Conservation (phyloP, 495 filamentous ascomycete species). For the Neurospora discreta region DNA sequence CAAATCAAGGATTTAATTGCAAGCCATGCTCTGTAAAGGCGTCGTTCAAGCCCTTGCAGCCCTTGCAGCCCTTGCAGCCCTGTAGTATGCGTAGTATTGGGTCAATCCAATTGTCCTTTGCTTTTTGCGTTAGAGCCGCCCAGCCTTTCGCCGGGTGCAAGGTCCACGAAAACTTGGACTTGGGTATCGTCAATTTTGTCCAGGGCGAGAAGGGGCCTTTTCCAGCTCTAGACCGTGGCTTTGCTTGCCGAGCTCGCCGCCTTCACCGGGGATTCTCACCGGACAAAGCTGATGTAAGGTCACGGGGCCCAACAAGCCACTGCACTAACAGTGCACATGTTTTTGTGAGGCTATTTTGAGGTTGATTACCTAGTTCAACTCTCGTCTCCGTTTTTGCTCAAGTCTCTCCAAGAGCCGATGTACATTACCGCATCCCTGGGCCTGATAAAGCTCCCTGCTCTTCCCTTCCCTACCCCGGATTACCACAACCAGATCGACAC, state of each 20-base stretch:
- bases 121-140: too few species aligned
- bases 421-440: background rate
- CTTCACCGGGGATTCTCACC: background rate
- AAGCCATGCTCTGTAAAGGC: too few species aligned
- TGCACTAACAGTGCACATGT: background rate
- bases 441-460: background rate
- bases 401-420: background rate
- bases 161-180: too few species aligned
- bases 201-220: background rate
- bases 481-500: background rate
- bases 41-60: too few species aligned
- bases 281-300: background rate
- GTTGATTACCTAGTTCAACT: background rate
- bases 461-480: background rate
- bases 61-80: too few species aligned
- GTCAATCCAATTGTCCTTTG: too few species aligned
- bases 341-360: background rate
- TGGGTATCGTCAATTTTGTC: too few species aligned
- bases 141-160: too few species aligned
- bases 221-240: background rate
- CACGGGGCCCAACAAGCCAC: background rate
- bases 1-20: too few species aligned
- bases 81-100: too few species aligned
- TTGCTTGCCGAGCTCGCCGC: background rate
- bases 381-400: background rate